A percentile compares a stretch with the other conserved stretches of the same genome.
Evolutionary conservation across 2,329 filamentous ascomycete genomes (phyloP).

Genomic region (Diaporthe ilicicola): DNA sequence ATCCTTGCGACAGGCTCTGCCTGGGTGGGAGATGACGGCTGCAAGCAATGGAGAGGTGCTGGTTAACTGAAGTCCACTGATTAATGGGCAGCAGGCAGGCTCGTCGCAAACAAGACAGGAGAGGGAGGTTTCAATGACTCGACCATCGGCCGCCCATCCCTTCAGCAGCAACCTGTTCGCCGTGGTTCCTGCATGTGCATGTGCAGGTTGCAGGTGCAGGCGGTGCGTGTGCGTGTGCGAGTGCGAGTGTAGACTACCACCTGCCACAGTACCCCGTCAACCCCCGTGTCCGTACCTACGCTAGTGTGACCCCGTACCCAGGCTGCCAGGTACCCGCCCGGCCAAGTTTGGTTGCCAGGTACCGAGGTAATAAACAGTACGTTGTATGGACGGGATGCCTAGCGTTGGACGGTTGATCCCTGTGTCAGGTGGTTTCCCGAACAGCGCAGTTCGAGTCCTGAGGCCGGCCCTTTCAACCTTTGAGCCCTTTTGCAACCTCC

Average conservation of each 20-base stretch:
- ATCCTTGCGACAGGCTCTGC: background rate
- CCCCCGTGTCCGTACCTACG: background rate
- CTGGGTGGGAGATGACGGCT: background rate
- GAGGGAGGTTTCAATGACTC: slow-evolving; percentile 7
- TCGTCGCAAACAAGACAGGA: background rate
- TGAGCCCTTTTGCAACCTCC: background rate
- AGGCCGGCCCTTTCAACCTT: background rate
- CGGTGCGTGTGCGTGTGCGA: background rate
- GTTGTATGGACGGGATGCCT: background rate
- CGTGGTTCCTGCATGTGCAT: slow-evolving; percentile 15
- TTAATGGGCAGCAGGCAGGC: background rate
- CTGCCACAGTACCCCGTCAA: no score
- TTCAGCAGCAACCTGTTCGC: background rate
- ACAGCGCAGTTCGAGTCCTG: slow-evolving; percentile 13
- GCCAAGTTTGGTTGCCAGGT: background rate
- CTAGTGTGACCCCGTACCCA: background rate
- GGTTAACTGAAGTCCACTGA: no score
- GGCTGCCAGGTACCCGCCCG: background rate
- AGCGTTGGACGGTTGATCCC: slow-evolving; percentile 15
- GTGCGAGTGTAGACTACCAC: no score
- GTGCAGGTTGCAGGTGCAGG: background rate
- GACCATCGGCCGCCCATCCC: background rate
- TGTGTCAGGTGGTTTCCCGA: slow-evolving; percentile 24
- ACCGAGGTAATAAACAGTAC: background rate
- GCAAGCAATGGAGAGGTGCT: background rate